phyloP scores from a whole-genome alignment of 2,329 filamentous ascomycete genomes.

The Leptosphaerulina australis region DNA sequence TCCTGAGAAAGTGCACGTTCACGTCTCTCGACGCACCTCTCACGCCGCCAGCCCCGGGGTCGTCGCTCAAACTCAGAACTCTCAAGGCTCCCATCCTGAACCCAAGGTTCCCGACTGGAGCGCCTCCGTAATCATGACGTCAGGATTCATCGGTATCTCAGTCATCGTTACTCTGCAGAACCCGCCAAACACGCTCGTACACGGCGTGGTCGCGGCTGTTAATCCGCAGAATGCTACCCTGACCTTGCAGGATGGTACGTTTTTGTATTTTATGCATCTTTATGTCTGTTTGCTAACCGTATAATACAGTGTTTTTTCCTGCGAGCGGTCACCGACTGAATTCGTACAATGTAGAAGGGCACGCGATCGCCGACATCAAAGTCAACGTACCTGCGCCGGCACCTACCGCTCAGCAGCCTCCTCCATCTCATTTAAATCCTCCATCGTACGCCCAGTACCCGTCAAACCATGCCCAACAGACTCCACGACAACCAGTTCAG shows the following conservation, averaged over 20 bases:
- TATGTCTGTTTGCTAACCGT: not conserved
- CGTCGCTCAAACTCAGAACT: constrained; percentile 9
- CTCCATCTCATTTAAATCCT: constrained; percentile 24
- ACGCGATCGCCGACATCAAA: constrained; percentile 64
- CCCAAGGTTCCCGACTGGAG: too few relatives aligned
- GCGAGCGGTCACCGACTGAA: constrained; percentile 60
- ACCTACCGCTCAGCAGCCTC: constrained; percentile 14
- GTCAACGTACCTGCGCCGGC: constrained; percentile 48
- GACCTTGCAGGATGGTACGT: constrained; percentile 71
- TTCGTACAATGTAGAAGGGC: constrained; percentile 62
- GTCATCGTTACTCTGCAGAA: constrained; percentile 74
- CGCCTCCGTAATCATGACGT: constrained; percentile 57
- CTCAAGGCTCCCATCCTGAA: not conserved
- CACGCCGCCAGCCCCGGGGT: constrained; percentile 15
- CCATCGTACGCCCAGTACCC: constrained; percentile 31
- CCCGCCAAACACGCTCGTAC: constrained; percentile 67
- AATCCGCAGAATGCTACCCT: constrained; percentile 67
- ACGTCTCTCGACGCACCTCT: constrained; percentile 7
- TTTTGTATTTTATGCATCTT: not conserved
- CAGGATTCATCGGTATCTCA: constrained; percentile 75
- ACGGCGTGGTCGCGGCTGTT: constrained; percentile 73
- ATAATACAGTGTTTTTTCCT: constrained; percentile 57
- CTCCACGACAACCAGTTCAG: constrained; percentile 7
- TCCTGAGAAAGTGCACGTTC: constrained; percentile 9
- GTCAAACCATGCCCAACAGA: constrained; percentile 19